Percentiles rank a stretch among this genome's conserved stretches.
phyloP scores from a whole-genome alignment of 371 early-diverging fungal genomes.

The Mucor lusitanicus region DNA sequence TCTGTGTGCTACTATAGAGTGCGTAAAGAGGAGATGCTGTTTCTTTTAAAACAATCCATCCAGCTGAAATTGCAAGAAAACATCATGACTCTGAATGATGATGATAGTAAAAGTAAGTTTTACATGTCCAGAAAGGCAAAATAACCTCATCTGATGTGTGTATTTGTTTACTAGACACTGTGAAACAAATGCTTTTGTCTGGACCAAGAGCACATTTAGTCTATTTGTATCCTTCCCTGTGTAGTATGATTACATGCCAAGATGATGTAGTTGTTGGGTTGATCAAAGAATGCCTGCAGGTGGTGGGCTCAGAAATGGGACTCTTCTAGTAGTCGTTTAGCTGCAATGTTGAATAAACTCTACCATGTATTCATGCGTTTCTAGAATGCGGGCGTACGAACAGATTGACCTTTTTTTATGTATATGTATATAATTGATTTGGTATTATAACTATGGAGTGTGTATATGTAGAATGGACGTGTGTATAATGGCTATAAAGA shows the following conservation, averaged over 20 bases:
- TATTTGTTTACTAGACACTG: conserved; percentile 23
- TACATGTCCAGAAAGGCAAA: background rate
- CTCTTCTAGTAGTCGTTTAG: background rate
- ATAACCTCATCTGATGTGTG: conserved; percentile 10
- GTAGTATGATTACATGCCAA: conserved; percentile 62
- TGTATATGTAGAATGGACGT: background rate
- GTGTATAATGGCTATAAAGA: background rate
- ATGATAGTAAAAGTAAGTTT: conserved; percentile 24
- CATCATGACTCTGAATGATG: conserved; percentile 29
- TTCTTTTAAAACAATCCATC: conserved; percentile 66
- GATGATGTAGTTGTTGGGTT: conserved; percentile 59
- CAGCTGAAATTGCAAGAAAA: conserved; percentile 61
- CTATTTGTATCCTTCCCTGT: conserved; percentile 69
- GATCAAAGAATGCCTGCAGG: conserved; percentile 58
- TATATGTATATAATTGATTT: background rate
- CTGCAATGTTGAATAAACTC: background rate
- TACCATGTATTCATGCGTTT: too few species aligned
- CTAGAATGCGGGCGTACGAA: too few species aligned
- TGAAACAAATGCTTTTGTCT: conserved; percentile 55
- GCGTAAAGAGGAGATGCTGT: conserved; percentile 73
- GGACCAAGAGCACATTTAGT: conserved; percentile 74
- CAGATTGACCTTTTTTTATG: too few species aligned
- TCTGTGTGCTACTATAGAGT: conserved; percentile 43
- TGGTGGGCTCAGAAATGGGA: conserved; percentile 57
- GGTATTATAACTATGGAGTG: background rate